phyloP scores from a whole-genome alignment of 2,329 filamentous ascomycete species.

The Cladophialophora immunda region DNA sequence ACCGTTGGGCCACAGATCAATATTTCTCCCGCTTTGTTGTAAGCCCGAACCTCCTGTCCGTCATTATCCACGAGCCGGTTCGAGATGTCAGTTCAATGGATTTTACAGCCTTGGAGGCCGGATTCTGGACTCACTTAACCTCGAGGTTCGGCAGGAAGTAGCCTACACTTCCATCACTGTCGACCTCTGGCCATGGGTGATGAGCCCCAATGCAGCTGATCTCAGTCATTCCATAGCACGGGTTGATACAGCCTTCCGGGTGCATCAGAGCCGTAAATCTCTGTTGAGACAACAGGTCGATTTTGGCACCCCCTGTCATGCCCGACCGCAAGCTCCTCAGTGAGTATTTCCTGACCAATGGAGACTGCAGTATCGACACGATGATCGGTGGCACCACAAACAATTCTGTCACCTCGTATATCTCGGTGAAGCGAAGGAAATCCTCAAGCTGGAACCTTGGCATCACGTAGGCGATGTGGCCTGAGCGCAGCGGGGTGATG shows the following conservation, averaged over 20 bases:
- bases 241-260: slow-evolving; percentile 52
- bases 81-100: slow-evolving; percentile 39
- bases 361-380: slow-evolving; percentile 44
- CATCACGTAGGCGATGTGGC: slow-evolving; percentile 57
- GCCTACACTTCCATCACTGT: slow-evolving; percentile 58
- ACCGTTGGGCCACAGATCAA: slow-evolving; percentile 60
- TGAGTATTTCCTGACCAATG: slow-evolving; percentile 37
- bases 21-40: slow-evolving; percentile 57
- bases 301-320: slow-evolving; percentile 56
- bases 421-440: slow-evolving; percentile 27
- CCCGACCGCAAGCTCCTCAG: slow-evolving; percentile 39
- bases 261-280: slow-evolving; percentile 53
- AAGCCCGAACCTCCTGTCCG: slow-evolving; percentile 62
- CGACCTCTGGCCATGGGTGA: slow-evolving; percentile 49
- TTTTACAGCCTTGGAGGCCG: neutral
- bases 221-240: slow-evolving; percentile 66
- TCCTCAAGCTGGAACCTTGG: slow-evolving; percentile 49
- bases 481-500: slow-evolving; percentile 49
- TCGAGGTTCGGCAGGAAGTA: slow-evolving; percentile 49
- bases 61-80: slow-evolving; percentile 54
- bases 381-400: slow-evolving; percentile 54
- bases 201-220: slow-evolving; percentile 45
- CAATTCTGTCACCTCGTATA: slow-evolving; percentile 30
- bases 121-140: slow-evolving; percentile 25
- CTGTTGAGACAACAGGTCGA: slow-evolving; percentile 53